Conservation (phyloP, 257 asterid species). For the Salvia miltiorrhiza region DNA sequence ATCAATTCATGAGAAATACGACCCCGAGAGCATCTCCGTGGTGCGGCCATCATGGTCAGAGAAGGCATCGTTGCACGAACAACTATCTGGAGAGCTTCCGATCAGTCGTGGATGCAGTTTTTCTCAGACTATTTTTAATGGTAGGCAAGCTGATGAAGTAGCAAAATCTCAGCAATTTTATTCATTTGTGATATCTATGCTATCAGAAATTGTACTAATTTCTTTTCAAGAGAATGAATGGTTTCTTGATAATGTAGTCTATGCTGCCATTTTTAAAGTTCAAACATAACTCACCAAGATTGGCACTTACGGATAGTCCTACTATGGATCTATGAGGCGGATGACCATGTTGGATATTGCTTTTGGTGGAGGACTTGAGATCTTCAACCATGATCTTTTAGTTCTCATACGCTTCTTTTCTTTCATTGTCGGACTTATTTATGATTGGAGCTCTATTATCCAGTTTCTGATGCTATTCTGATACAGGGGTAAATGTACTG, state of each 20-base stretch:
- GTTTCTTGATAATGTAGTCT: background rate
- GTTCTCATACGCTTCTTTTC: no score
- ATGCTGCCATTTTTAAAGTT: background rate
- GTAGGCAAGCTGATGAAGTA: slow-evolving; percentile 28
- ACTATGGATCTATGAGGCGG: no score
- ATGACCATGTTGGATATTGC: no score
- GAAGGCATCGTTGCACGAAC: slow-evolving; percentile 36
- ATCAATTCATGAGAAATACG: slow-evolving; percentile 24
- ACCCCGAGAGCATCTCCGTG: slow-evolving; percentile 19
- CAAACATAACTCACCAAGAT: background rate
- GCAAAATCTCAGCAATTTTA: background rate
- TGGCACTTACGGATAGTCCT: no score
- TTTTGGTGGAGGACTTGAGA: no score
- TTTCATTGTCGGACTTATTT: background rate
- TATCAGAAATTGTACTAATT: background rate
- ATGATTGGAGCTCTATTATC: background rate
- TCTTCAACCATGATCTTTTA: no score
- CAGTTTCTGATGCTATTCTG: background rate
- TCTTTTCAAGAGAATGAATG: background rate
- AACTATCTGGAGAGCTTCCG: slow-evolving; percentile 60
- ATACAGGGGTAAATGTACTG: slow-evolving; percentile 67
- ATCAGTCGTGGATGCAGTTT: slow-evolving; percentile 64
- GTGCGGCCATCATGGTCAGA: slow-evolving; percentile 37
- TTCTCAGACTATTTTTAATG: slow-evolving; percentile 71
- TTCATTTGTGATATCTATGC: background rate